These are phyloP conservation scores for Acorus calamus DNA, from an alignment of 106 monocot species.

Conservation along the genomic window DNA sequence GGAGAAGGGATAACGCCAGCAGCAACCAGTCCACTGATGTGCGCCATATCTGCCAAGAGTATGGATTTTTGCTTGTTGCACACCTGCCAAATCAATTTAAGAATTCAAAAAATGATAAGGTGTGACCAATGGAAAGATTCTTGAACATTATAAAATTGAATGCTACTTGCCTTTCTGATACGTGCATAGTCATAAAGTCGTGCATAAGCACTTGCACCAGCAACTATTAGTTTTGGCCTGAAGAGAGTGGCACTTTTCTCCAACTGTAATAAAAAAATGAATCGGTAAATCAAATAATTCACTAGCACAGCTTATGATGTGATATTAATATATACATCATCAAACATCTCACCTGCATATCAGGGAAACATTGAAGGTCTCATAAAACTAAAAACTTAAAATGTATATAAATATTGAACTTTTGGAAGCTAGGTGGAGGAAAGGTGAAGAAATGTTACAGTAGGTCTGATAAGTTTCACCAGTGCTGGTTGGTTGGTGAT, in stretches of 20 bases:
- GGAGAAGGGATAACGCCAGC: slow-evolving; percentile 94
- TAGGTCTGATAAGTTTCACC: no score
- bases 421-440: no score
- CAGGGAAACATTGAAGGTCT: no score
- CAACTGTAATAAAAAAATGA: slow-evolving; percentile 31
- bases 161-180: slow-evolving; percentile 58
- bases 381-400: no score
- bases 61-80: slow-evolving; percentile 94
- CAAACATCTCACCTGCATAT: no score
- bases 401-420: no score
- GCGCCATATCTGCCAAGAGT: slow-evolving; percentile 98
- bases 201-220: slow-evolving; percentile 98
- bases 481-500: no score
- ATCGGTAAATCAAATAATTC: not conserved
- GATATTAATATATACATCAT: not conserved
- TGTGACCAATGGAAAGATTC: not conserved
- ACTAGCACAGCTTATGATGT: not conserved
- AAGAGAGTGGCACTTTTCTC: slow-evolving; percentile 90
- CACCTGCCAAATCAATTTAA: slow-evolving; percentile 33
- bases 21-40: slow-evolving; percentile 97
- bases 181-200: slow-evolving; percentile 93
- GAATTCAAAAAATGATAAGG: not conserved
- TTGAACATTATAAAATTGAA: not conserved
- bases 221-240: slow-evolving; percentile 94
- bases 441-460: no score